These are phyloP conservation scores for Diplodia mutila DNA, from an alignment of 2,329 filamentous ascomycete genomes.

Conservation along the genomic window DNA sequence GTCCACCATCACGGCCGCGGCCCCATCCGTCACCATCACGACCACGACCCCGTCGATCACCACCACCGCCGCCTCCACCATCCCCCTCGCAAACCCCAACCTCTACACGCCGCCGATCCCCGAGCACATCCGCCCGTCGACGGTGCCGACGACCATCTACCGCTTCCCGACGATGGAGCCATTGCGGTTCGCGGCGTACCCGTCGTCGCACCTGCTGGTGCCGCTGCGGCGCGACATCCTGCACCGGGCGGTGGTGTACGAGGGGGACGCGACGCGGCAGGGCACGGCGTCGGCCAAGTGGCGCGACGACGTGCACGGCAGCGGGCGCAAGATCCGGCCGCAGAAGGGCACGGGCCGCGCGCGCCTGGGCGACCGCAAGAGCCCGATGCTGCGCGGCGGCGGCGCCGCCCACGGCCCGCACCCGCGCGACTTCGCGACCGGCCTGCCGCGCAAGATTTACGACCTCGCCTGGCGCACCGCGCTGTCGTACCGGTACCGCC, in stretches of 20 bases:
- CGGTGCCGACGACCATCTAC: conserved; percentile 84
- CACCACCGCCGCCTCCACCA: conserved; percentile 34
- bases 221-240: conserved; percentile 90
- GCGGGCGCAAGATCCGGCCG: conserved; percentile 75
- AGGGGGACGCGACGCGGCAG: conserved; percentile 84
- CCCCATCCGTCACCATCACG: conserved; percentile 38
- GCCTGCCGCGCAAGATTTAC: conserved; percentile 85
- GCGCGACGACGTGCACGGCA: conserved; percentile 79
- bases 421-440: conserved; percentile 86
- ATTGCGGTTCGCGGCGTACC: conserved; percentile 74
- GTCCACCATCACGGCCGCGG: conserved; percentile 37
- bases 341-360: conserved; percentile 87
- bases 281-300: conserved; percentile 68
- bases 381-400: conserved; percentile 80
- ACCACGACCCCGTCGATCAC: conserved; percentile 39
- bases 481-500: conserved; percentile 85
- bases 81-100: conserved; percentile 44
- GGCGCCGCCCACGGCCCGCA: conserved; percentile 90
- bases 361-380: conserved; percentile 79
- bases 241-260: conserved; percentile 88
- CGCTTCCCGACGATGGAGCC: conserved; percentile 89
- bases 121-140: conserved; percentile 54
- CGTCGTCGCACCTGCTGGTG: conserved; percentile 79
- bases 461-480: conserved; percentile 95
- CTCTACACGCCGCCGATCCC: conserved; percentile 33